Conservation (phyloP, 371 early-diverging fungal genomes). For the Dinochytrium kinnereticum region DNA sequence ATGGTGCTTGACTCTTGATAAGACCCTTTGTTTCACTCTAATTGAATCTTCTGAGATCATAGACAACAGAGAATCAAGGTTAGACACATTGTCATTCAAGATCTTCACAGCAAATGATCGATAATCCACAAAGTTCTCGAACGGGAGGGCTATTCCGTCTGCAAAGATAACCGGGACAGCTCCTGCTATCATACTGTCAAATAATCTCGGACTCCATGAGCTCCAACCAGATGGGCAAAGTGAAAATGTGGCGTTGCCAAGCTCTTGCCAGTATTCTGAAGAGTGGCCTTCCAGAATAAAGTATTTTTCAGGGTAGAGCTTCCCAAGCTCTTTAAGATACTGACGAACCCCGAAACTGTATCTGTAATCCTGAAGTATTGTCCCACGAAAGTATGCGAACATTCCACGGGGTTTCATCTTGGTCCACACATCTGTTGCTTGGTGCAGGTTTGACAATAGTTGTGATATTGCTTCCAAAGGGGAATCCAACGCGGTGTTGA, state of each 20-base stretch:
- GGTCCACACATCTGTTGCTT: too few relatives aligned
- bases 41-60: neutral
- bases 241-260: constrained; percentile 32
- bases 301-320: constrained; percentile 16
- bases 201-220: constrained; percentile 38
- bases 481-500: neutral
- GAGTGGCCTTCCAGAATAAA: constrained; percentile 23
- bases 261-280: constrained; percentile 33
- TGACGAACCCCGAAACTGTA: constrained; percentile 41
- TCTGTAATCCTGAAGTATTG: constrained; percentile 28
- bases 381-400: constrained; percentile 42
- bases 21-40: neutral
- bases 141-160: constrained; percentile 36
- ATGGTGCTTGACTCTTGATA: neutral
- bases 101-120: constrained; percentile 23
- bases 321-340: constrained; percentile 27
- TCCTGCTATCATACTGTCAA: constrained; percentile 33
- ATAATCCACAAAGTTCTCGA: constrained; percentile 34
- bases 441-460: neutral
- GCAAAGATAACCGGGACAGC: constrained; percentile 38
- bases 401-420: neutral
- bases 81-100: constrained; percentile 19
- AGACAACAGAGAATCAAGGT: constrained; percentile 13
- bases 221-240: constrained; percentile 41
- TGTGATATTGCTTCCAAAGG: neutral